Conservation (phyloP, 2,329 filamentous ascomycete species). For the Diaporthe vaccinii region DNA sequence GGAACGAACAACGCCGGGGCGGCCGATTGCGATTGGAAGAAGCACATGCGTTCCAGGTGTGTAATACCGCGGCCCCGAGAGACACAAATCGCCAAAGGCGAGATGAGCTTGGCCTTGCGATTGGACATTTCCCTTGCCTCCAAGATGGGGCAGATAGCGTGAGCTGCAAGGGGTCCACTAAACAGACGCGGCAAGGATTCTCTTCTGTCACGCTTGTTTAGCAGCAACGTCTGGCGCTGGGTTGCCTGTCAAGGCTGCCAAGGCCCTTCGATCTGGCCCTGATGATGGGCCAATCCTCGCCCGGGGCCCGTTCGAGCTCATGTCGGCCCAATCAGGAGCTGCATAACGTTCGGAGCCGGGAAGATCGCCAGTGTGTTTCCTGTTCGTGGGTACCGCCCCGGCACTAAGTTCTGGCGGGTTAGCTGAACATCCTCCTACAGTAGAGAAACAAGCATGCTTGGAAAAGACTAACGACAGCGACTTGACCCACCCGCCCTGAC, state of each 20-base stretch:
- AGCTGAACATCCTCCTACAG: conserved; percentile 17
- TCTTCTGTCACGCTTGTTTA: conserved; percentile 13
- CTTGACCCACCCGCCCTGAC: background rate
- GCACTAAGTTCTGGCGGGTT: conserved; percentile 26
- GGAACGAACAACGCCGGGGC: background rate
- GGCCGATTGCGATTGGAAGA: conserved; percentile 19
- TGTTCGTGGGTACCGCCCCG: conserved; percentile 18
- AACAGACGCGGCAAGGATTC: conserved; percentile 25
- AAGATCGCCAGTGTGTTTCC: conserved; percentile 18
- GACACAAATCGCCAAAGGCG: conserved; percentile 1
- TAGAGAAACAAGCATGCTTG: conserved; percentile 21
- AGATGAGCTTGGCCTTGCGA: conserved; percentile 25
- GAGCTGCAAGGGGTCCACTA: conserved; percentile 31
- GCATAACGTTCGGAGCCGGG: conserved; percentile 4
- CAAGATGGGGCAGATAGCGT: conserved; percentile 7
- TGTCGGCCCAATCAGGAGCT: conserved; percentile 16
- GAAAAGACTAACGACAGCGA: conserved; percentile 9
- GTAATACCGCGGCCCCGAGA: conserved; percentile 16
- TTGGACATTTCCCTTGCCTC: conserved; percentile 14
- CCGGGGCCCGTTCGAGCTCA: background rate
- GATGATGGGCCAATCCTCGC: conserved; percentile 12
- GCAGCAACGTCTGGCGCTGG: background rate
- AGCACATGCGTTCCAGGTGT: conserved; percentile 30
- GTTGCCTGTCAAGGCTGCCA: conserved; percentile 18
- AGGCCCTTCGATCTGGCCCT: conserved; percentile 27